Evolutionary conservation across 768 basidiomycete species (phyloP), one percentile per base, ranked within the genome.

Genomic region (Rhodotorula taiwanensis): DNA sequence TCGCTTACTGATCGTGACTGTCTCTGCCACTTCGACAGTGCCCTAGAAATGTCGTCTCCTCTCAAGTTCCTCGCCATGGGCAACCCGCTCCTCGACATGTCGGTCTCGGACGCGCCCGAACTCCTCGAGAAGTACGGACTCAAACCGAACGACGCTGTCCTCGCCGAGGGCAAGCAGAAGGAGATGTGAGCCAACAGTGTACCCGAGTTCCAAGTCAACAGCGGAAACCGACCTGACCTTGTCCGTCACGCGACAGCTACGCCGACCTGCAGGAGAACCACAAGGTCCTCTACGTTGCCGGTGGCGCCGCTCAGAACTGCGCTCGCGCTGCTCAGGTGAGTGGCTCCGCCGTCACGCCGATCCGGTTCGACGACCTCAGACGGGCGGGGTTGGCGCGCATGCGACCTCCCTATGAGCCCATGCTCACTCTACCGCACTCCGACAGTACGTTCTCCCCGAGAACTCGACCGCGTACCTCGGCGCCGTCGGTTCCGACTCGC

Each of bases 241-340:
- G 5, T 9, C 15, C 2, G 28, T 3, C 9, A 18, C 39, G 39
- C n/a, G 0, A 36, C 67, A 98, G 93, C 75, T 99, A 98, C 76
- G 86, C 87, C 5, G 91, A 98, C 71, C 76, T 97, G 67, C 83
- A 87, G 50, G 82, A 81, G 62, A 81, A 89, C 63, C 74, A 87
- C 76, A 72, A 86, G 64, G 82, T 90, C 55, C 86, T 85, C 54
- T 99, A 92, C 73, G 93, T 98, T 56, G 94, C 95, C 56, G 95
- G 95, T 64, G 95, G 95, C 72, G 94, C 95, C 33, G 84, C 89
- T 33, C 95, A 99, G 76, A 99, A 99, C 74, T 84, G 93, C 73
- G 93, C 94, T 60, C 88, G 95, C 53, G 93, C 85, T 69, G 95
- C 94, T 71, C 92, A 95, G 49, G 94, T 95, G 77, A 52, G 44